These are phyloP conservation scores for Mycena filopes DNA, from an alignment of 768 basidiomycete species.

Conservation along the genomic window DNA sequence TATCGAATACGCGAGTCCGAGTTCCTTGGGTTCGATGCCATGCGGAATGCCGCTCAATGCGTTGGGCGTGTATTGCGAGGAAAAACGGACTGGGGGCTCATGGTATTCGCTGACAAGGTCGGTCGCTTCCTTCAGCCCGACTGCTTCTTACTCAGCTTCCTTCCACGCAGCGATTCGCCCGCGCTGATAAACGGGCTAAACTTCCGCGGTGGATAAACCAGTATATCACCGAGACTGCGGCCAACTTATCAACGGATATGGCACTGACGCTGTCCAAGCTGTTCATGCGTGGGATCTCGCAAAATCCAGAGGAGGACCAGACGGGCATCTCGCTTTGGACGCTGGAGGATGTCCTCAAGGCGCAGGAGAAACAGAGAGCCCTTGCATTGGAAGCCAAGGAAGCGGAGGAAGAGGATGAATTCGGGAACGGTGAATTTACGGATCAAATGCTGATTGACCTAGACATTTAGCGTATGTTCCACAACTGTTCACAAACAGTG, in stretches of 20 bases:
- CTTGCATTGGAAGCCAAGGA: constrained; percentile 62
- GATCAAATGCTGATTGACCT: constrained; percentile 71
- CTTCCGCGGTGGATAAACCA: constrained; percentile 99
- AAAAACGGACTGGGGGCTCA: constrained; percentile 99
- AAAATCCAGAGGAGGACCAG: constrained; percentile 95
- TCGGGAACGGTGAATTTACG: constrained; percentile 73
- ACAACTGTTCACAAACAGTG: too few relatives aligned
- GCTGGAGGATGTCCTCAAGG: constrained; percentile 88
- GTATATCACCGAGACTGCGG: constrained; percentile 98
- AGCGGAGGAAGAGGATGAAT: constrained; percentile 65
- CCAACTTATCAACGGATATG: constrained; percentile 99
- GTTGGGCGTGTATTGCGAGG: constrained; percentile 97
- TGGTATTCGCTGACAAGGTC: constrained; percentile 99
- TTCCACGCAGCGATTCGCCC: constrained; percentile 79
- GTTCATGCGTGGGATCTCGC: constrained; percentile 99
- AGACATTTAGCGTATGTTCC: constrained; percentile 54
- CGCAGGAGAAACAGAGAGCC: constrained; percentile 83
- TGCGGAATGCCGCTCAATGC: constrained; percentile 99
- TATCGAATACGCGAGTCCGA: constrained; percentile 99
- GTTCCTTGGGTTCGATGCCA: constrained; percentile 98
- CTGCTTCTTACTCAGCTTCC: neutral
- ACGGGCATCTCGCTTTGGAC: constrained; percentile 97
- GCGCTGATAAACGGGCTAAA: constrained; percentile 94
- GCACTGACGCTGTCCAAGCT: constrained; percentile 92
- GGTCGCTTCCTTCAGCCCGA: constrained; percentile 47